Base-by-base conservation (phyloP, 2,329 filamentous ascomycete genomes). In the Apiospora pterosperma region DNA sequence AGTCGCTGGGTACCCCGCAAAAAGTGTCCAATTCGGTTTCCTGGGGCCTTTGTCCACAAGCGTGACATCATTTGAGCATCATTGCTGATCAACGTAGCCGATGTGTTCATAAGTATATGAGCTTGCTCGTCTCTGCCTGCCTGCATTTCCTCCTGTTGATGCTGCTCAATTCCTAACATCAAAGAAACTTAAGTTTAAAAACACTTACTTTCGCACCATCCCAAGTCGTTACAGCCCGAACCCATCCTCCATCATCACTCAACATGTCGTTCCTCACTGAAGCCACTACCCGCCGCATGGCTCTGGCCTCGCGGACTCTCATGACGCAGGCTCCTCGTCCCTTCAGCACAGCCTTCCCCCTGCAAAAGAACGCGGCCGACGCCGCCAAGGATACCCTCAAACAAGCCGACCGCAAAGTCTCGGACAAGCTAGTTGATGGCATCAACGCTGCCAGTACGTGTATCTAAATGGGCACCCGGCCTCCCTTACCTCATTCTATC, bases 401-500 rank as follows among this genome's bases (percentile, higher is more conserved):
- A 76, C 78, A 77, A 6, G 85, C 88, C 6, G 86, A 90, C 77
- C 81, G 85, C 36, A 81, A 78, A 61, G 85, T 90, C 48, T 83
- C 84, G 65, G 84, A 88, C 73, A 89, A 87, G 73, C 73, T 90
- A 21, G 84, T 89, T 34, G 84, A 86, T 42, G 86, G 85, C 19
- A 87, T 90, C 72, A 81, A 90, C 69, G 78, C 80, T 59, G 83
- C 84, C 60, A 75, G 88, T 89, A 79, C 65, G 84, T 80, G 31
- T n/a, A 16, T 1, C 36, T 5, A 60, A 10, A 3, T 21, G n/a
- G 5, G 16, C 19, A 21, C 14, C 44, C 23, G 8, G 25, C 59
- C 41, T 7, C 14, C 41, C 14, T 23, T 38, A 23, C 11, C 5
- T n/a, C n/a, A 31, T 4, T 59, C 21, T 14, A 19, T 25, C 19